These are phyloP conservation scores for Deinandra increscens DNA, from an alignment of 129 eudicot genomes.

Conservation along the genomic window DNA sequence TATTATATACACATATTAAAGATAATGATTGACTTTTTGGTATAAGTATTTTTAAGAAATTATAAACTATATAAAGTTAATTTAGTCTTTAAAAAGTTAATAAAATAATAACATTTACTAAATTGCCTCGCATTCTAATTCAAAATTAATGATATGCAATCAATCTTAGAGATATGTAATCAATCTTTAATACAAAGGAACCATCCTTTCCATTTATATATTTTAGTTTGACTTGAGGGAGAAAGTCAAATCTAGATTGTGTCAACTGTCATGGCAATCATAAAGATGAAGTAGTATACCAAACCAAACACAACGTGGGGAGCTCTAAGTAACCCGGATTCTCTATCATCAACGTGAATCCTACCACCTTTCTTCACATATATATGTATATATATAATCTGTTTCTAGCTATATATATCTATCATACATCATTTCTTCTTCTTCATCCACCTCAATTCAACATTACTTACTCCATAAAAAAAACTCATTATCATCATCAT, in stretches of 20 bases:
- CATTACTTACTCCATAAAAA: background rate
- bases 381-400: background rate
- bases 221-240: background rate
- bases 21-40: no score
- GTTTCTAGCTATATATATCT: constrained; percentile 7
- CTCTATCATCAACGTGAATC: constrained; percentile 47
- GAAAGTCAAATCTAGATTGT: constrained; percentile 33
- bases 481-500: background rate
- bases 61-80: no score
- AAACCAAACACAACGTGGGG: constrained; percentile 48
- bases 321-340: constrained; percentile 40
- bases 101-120: no score
- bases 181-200: no score
- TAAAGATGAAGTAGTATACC: constrained; percentile 13
- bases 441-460: background rate
- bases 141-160: no score
- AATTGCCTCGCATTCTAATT: no score
- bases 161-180: no score
- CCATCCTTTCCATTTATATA: no score
- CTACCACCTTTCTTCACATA: constrained; percentile 43
- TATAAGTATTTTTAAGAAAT: no score
- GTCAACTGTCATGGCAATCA: constrained; percentile 1
- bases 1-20: no score
- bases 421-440: constrained; percentile 29
- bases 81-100: no score